Conservation (phyloP, 179 eudicot genomes). For the Silene coronaria region DNA sequence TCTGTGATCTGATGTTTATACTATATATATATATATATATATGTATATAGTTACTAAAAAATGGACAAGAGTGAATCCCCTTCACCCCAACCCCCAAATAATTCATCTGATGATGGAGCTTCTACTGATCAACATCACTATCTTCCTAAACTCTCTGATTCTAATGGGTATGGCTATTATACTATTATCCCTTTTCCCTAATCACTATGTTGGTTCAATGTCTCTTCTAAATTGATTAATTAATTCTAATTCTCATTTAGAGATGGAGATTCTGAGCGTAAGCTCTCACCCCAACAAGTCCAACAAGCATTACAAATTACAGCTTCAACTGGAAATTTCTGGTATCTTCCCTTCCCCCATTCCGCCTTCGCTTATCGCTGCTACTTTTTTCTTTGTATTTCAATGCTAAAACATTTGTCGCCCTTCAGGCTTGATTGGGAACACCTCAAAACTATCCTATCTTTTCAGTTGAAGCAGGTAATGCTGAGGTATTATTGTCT, state of each 20-base stretch:
- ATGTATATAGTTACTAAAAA: too few relatives aligned
- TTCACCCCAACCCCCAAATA: conserved; percentile 14
- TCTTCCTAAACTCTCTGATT: conserved; percentile 15
- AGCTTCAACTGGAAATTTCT: conserved; percentile 60
- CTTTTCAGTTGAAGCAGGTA: conserved; percentile 85
- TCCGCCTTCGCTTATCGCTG: neutral
- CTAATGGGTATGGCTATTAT: conserved; percentile 26
- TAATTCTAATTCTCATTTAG: conserved; percentile 26
- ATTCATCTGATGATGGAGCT: conserved; percentile 21
- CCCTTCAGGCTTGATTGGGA: conserved; percentile 61
- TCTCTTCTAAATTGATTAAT: conserved; percentile 1
- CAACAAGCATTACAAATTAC: conserved; percentile 38
- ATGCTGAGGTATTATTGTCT: conserved; percentile 52
- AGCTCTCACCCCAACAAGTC: conserved; percentile 41
- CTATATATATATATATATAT: too few relatives aligned
- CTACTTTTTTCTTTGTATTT: too few relatives aligned
- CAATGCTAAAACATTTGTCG: too few relatives aligned
- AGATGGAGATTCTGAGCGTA: conserved; percentile 29
- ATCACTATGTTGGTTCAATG: too few relatives aligned
- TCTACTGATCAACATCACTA: conserved; percentile 20
- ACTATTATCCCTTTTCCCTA: neutral
- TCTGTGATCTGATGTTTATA: too few relatives aligned
- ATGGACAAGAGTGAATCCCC: too few relatives aligned
- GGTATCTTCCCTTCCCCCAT: conserved; percentile 37
- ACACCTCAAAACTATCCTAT: conserved; percentile 54